A percentile compares a stretch with the other conserved stretches of the same genome.
These are phyloP conservation scores for Arthromyces matolae DNA, from an alignment of 768 basidiomycete species.

Conservation along the genomic window DNA sequence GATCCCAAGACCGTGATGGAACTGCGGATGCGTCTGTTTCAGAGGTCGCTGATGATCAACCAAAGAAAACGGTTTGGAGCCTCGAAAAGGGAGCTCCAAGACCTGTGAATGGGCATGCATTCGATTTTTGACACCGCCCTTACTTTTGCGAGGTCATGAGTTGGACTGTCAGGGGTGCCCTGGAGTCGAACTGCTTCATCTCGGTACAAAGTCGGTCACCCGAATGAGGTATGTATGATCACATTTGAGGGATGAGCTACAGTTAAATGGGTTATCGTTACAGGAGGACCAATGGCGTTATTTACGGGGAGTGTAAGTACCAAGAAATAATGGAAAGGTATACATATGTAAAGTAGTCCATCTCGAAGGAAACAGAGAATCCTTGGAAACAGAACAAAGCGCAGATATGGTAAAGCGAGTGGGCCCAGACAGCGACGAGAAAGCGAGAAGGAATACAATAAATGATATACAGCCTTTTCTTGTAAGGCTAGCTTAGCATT, in stretches of 20 bases:
- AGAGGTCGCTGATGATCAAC: slow-evolving; percentile 6
- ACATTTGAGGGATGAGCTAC: too few relatives aligned
- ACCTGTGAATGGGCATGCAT: slow-evolving; percentile 7
- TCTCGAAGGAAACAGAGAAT: slow-evolving; percentile 2
- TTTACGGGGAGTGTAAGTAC: neutral
- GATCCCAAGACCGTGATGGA: slow-evolving; percentile 20
- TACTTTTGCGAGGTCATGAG: too few relatives aligned
- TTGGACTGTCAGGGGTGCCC: too few relatives aligned
- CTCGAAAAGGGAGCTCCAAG: slow-evolving; percentile 6
- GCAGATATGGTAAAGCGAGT: slow-evolving; percentile 1
- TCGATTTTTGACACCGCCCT: slow-evolving; percentile 18
- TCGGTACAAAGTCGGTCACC: too few relatives aligned
- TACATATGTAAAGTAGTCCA: slow-evolving; percentile 1
- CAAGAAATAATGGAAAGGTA: slow-evolving; percentile 1
- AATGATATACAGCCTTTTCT: slow-evolving; percentile 4
- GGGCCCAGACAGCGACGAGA: neutral
- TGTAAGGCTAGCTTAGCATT: neutral
- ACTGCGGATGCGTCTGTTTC: slow-evolving; percentile 7
- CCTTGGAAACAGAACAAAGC: neutral
- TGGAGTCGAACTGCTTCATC: too few relatives aligned
- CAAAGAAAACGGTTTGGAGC: slow-evolving; percentile 8
- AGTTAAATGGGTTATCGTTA: too few relatives aligned
- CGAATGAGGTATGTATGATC: too few relatives aligned
- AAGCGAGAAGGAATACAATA: slow-evolving; percentile 4
- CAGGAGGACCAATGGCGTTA: neutral